These are phyloP conservation scores for Clonostachys chloroleuca DNA, from an alignment of 2,329 filamentous ascomycete genomes.

Conservation along the genomic window DNA sequence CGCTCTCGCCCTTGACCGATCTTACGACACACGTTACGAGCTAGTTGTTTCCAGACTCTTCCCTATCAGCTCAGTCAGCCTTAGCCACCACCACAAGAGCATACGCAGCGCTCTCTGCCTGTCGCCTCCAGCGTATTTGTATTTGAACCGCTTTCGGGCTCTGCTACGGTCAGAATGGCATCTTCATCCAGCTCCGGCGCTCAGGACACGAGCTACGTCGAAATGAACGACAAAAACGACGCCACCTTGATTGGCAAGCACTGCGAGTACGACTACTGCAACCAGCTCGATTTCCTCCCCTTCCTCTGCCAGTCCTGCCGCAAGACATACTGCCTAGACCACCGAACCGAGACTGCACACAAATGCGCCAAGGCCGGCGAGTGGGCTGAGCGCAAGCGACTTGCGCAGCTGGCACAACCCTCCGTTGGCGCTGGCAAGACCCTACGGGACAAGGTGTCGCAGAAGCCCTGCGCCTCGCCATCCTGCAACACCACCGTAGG, in stretches of 20 bases:
- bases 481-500: constrained; percentile 68
- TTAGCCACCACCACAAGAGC: background rate
- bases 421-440: constrained; percentile 49
- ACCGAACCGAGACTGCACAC: constrained; percentile 82
- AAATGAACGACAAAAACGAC: constrained; percentile 69
- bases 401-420: constrained; percentile 46
- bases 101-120: no score
- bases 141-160: background rate
- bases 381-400: constrained; percentile 55
- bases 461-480: constrained; percentile 65
- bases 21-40: no score
- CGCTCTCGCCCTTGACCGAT: no score
- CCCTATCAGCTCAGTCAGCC: background rate
- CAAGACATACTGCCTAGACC: constrained; percentile 86
- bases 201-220: constrained; percentile 57
- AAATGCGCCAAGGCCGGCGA: constrained; percentile 57
- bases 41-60: background rate
- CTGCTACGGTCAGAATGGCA: constrained; percentile 37
- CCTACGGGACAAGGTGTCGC: constrained; percentile 43
- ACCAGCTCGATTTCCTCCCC: constrained; percentile 92
- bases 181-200: constrained; percentile 35
- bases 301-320: constrained; percentile 89
- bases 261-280: constrained; percentile 88
- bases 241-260: constrained; percentile 83
- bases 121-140: background rate